Conservation (phyloP, 1,284 basidiomycete species). For the Phaffia rhodozyma region DNA sequence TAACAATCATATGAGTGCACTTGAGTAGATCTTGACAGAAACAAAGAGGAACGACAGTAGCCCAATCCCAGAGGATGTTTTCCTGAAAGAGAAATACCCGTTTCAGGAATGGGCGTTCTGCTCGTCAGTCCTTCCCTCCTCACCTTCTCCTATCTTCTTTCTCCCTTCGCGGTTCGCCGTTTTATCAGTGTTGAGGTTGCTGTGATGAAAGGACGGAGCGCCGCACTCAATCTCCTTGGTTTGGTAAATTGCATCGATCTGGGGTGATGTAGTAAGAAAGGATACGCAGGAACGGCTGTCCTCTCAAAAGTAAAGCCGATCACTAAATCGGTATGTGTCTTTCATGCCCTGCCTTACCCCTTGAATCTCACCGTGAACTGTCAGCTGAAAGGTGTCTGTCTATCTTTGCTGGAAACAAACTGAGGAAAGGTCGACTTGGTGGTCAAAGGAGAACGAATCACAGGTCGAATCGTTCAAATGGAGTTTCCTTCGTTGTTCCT, state of each 20-base stretch:
- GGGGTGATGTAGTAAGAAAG: conserved; percentile 1
- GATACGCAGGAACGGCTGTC: conserved; percentile 17
- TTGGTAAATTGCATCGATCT: background rate
- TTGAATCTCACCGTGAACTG: background rate
- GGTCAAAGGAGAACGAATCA: conserved; percentile 8
- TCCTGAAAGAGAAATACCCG: conserved; percentile 14
- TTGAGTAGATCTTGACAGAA: conserved; percentile 13
- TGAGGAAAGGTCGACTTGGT: background rate
- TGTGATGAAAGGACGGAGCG: background rate
- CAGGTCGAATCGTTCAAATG: conserved; percentile 10
- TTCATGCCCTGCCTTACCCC: too few species aligned
- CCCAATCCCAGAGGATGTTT: conserved; percentile 11
- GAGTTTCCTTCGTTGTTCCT: conserved; percentile 16
- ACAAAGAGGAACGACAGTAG: conserved; percentile 14
- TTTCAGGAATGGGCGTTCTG: conserved; percentile 16
- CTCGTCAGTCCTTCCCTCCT: background rate
- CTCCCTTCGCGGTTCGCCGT: too few species aligned
- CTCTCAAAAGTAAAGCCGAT: conserved; percentile 9
- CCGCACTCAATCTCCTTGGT: background rate
- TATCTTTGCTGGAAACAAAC: background rate
- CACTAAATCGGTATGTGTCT: background rate
- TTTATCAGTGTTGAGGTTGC: too few species aligned
- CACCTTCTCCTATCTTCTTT: too few species aligned
- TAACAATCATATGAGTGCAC: too few species aligned
- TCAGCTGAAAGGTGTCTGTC: background rate